Percentiles rank a stretch among this genome's conserved stretches.
Conservation (phyloP, 192 early-diverging fungal genomes). For the Coemansia javaensis region DNA sequence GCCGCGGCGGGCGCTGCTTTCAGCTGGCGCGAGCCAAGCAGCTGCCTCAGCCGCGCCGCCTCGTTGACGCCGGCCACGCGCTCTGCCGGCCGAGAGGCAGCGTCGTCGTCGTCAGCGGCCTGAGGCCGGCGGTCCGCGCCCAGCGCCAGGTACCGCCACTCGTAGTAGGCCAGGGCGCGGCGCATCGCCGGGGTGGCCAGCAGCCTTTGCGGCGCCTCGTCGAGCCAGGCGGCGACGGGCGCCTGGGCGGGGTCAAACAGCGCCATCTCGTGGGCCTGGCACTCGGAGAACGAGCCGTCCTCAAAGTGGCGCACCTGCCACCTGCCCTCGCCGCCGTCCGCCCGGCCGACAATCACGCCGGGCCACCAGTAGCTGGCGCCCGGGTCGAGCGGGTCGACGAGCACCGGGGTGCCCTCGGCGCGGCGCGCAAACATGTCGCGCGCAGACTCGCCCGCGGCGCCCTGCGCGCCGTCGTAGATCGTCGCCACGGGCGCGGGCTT, state of each 20-base stretch:
- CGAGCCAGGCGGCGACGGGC: conserved; percentile 7
- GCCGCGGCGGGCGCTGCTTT: conserved; percentile 5
- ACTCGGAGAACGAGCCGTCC: conserved; percentile 33
- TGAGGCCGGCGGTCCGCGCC: neutral
- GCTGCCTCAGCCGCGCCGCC: conserved; percentile 4
- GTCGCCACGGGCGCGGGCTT: conserved; percentile 8
- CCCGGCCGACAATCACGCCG: conserved; percentile 25
- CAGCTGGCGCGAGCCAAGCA: conserved; percentile 6
- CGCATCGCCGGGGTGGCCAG: conserved; percentile 23
- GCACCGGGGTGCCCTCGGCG: conserved; percentile 29
- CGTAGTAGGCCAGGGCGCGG: conserved; percentile 42
- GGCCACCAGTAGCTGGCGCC: conserved; percentile 34
- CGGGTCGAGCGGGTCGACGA: conserved; percentile 39
- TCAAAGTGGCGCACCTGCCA: conserved; percentile 46
- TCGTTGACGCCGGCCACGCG: conserved; percentile 21
- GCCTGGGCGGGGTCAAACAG: conserved; percentile 11
- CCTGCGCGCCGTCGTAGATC: conserved; percentile 36
- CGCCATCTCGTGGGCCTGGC: conserved; percentile 28
- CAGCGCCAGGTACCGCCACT: conserved; percentile 48
- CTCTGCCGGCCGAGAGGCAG: neutral
- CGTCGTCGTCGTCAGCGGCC: neutral
- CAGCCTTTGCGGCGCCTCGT: neutral
- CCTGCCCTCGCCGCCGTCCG: neutral
- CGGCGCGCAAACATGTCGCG: conserved; percentile 27
- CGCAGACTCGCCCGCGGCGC: conserved; percentile 3